Conservation (phyloP, 805 yeast species). For the Pichia insulana region DNA sequence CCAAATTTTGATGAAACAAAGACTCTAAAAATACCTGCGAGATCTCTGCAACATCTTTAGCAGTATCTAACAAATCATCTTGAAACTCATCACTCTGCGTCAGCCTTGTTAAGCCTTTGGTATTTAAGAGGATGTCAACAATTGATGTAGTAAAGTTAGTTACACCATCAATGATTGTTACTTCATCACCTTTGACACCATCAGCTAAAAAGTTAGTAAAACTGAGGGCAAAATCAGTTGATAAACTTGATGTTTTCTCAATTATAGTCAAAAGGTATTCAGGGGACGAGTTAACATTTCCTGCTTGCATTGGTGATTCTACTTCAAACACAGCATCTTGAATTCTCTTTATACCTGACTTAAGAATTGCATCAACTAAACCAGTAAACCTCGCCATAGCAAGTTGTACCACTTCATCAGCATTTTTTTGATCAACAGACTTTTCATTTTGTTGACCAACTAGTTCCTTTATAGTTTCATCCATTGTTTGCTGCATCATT, state of each 20-base stretch:
- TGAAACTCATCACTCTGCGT: constrained; percentile 43
- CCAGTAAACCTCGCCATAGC: constrained; percentile 41
- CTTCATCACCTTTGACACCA: constrained; percentile 59
- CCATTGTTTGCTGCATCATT: constrained; percentile 71
- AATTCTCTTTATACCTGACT: constrained; percentile 59
- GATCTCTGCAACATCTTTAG: constrained; percentile 50
- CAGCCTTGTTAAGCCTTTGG: constrained; percentile 59
- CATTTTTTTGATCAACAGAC: constrained; percentile 47
- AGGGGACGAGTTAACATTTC: constrained; percentile 69
- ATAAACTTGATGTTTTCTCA: constrained; percentile 61
- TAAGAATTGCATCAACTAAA: constrained; percentile 62
- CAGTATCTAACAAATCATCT: constrained; percentile 38
- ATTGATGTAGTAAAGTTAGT: constrained; percentile 55
- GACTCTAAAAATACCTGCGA: constrained; percentile 55
- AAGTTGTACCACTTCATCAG: constrained; percentile 41
- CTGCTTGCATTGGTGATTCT: constrained; percentile 75
- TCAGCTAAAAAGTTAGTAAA: constrained; percentile 72
- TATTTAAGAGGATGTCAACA: constrained; percentile 52
- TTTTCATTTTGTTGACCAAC: constrained; percentile 40
- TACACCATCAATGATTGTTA: constrained; percentile 51
- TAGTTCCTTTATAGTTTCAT: constrained; percentile 54
- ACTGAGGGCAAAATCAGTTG: constrained; percentile 72
- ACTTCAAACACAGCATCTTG: constrained; percentile 66
- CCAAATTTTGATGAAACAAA: constrained; percentile 44
- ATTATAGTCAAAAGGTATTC: constrained; percentile 56